Conservation (phyloP, 2,329 filamentous ascomycete genomes). For the Fusarium subtropicale region DNA sequence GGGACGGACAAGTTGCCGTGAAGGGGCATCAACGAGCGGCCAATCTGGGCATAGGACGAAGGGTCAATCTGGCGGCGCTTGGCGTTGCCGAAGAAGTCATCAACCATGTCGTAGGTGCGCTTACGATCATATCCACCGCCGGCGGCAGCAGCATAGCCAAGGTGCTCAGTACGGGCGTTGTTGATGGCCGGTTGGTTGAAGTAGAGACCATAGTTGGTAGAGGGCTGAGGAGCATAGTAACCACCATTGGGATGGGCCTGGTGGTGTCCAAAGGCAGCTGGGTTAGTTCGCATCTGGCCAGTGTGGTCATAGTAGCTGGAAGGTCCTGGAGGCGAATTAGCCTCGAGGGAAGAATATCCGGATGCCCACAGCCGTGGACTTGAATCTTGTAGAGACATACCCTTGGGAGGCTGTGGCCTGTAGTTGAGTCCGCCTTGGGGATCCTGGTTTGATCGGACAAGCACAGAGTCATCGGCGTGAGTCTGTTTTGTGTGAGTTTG, state of each 20-base stretch:
- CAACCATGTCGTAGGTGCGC: conserved; percentile 86
- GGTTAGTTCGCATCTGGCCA: conserved; percentile 70
- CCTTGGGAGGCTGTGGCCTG: conserved; percentile 64
- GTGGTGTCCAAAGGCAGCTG: conserved; percentile 67
- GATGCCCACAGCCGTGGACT: conserved; percentile 20
- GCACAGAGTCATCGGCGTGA: conserved; percentile 92
- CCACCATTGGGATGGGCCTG: conserved; percentile 62
- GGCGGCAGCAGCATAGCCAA: conserved; percentile 67
- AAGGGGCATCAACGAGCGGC: conserved; percentile 85
- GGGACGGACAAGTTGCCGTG: conserved; percentile 77
- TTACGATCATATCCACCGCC: conserved; percentile 78
- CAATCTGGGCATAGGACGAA: conserved; percentile 89
- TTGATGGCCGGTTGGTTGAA: conserved; percentile 75
- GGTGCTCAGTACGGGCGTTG: conserved; percentile 67
- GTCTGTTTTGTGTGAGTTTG: conserved; percentile 64
- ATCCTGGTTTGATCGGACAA: conserved; percentile 65
- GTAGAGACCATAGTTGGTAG: conserved; percentile 77
- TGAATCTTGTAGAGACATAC: conserved; percentile 55
- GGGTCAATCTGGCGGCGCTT: conserved; percentile 94
- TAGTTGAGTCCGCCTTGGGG: conserved; percentile 66
- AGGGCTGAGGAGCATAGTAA: conserved; percentile 69
- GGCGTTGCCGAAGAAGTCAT: conserved; percentile 93
- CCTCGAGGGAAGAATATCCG: conserved; percentile 50
- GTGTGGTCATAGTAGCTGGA: conserved; percentile 74
- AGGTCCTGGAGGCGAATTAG: conserved; percentile 62